Conservation (phyloP, 345 rosid species). For the Passiflora organensis region DNA sequence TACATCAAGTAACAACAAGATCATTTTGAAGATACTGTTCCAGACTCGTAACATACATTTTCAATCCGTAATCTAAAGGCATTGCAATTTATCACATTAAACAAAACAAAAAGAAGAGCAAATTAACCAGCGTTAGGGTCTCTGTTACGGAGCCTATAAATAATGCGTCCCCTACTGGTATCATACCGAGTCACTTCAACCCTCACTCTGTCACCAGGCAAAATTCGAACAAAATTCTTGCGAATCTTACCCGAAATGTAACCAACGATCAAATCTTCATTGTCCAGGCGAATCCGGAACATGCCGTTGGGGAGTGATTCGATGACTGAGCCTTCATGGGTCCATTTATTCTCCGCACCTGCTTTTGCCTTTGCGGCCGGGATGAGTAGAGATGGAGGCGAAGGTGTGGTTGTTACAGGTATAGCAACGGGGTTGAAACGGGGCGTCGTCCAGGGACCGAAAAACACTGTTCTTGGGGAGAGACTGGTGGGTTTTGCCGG, state of each 20-base stretch:
- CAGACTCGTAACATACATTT: too few species aligned
- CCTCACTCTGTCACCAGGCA: slow-evolving; percentile 86
- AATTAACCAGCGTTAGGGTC: slow-evolving; percentile 7
- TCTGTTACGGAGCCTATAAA: slow-evolving; percentile 48
- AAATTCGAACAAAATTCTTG: slow-evolving; percentile 70
- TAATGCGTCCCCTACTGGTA: slow-evolving; percentile 71
- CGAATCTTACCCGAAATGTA: slow-evolving; percentile 86
- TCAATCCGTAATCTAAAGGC: too few species aligned
- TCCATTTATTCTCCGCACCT: slow-evolving; percentile 41
- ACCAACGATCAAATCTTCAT: slow-evolving; percentile 60
- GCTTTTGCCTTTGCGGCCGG: slow-evolving; percentile 8
- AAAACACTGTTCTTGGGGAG: not conserved
- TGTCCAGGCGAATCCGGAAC: slow-evolving; percentile 64
- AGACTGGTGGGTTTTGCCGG: slow-evolving; percentile 7
- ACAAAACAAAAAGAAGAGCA: too few species aligned
- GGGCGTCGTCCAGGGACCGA: not conserved
- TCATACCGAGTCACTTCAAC: slow-evolving; percentile 87
- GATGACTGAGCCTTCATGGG: slow-evolving; percentile 46
- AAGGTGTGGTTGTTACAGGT: not conserved
- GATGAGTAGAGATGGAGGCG: not conserved
- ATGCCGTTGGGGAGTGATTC: slow-evolving; percentile 64
- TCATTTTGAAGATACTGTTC: too few species aligned
- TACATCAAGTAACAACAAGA: too few species aligned
- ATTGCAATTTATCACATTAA: too few species aligned
- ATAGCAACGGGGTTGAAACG: not conserved